These are phyloP conservation scores for Thielaviopsis ethacetica DNA, from an alignment of 2,329 filamentous ascomycete species.

Conservation along the genomic window DNA sequence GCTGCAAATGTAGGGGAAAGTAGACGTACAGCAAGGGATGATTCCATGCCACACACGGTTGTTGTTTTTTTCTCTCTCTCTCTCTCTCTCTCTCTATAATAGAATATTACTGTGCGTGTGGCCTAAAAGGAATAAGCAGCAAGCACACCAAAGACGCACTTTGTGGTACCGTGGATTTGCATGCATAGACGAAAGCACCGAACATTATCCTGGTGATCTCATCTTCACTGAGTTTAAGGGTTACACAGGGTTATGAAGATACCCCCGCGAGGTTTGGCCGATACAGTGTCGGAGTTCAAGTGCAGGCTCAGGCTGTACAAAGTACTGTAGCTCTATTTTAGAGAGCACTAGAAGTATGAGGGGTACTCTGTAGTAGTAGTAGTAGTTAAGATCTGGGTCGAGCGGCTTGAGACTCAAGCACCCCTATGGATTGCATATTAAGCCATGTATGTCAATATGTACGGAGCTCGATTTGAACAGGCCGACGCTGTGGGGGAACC, in stretches of 20 bases:
- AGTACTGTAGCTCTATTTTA: too few species aligned
- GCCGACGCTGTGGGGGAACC: neutral
- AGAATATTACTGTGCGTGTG: neutral
- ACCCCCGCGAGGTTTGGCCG: neutral
- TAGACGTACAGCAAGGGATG: neutral
- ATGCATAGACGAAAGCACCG: neutral
- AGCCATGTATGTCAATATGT: neutral
- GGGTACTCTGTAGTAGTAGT: too few species aligned
- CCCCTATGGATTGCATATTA: neutral
- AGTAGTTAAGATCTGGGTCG: too few species aligned
- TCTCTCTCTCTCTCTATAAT: neutral
- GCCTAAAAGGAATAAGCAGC: neutral
- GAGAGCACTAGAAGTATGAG: too few species aligned
- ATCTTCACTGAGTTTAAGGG: neutral
- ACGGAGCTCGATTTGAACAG: neutral
- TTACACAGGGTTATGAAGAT: neutral
- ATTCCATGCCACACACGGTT: too few species aligned
- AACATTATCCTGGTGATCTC: neutral
- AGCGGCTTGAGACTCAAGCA: neutral
- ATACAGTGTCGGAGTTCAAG: too few species aligned
- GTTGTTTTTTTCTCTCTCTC: neutral
- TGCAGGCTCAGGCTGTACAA: too few species aligned
- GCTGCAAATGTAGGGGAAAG: neutral
- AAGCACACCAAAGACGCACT: neutral
- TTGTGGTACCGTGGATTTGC: neutral